These are phyloP conservation scores for Solanum sitiens DNA, from an alignment of 257 asterid species.

Conservation along the genomic window DNA sequence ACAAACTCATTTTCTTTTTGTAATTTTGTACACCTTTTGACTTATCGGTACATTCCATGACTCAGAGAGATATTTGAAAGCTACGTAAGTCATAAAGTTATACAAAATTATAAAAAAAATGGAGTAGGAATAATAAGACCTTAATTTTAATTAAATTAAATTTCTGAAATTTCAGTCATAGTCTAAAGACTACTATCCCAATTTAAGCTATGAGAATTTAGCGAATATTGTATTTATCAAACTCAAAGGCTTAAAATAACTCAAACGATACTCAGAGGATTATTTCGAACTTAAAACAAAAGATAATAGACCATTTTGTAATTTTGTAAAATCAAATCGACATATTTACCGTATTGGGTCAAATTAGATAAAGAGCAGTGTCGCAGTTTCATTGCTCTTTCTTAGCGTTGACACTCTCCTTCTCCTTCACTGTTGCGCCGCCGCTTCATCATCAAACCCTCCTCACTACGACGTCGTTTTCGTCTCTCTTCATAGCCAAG, in stretches of 20 bases:
- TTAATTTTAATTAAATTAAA: no score
- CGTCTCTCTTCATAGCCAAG: background rate
- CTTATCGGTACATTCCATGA: background rate
- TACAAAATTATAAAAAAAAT: no score
- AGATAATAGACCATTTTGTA: background rate
- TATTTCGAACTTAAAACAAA: background rate
- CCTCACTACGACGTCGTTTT: background rate
- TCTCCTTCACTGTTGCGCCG: background rate
- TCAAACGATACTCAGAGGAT: background rate
- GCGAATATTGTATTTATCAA: background rate
- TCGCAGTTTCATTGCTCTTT: background rate
- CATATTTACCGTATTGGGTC: background rate
- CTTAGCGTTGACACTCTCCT: background rate
- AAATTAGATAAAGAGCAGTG: background rate
- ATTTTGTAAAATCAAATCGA: background rate
- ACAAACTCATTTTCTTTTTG: rapidly evolving
- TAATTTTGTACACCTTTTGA: rapidly evolving
- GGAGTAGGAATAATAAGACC: rapidly evolving
- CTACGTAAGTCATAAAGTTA: rapidly evolving
- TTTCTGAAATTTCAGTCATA: rapidly evolving
- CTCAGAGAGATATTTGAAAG: background rate
- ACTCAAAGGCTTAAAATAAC: background rate
- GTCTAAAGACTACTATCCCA: rapidly evolving
- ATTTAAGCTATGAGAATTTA: background rate
- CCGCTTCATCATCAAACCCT: background rate